These are phyloP conservation scores for Ogataea degrootiae DNA, from an alignment of 805 yeast species.

Conservation along the genomic window DNA sequence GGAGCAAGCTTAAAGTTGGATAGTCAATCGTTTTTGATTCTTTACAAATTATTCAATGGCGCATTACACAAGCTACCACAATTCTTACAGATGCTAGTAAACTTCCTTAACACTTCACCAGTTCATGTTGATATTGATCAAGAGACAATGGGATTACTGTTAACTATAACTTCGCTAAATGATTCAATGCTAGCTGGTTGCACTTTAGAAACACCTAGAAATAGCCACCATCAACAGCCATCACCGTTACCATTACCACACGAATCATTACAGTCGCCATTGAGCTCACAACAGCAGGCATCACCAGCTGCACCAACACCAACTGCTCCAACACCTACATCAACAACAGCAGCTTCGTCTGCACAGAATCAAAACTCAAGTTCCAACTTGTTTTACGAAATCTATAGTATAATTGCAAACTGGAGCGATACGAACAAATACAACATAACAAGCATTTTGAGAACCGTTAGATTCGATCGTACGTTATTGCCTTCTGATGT, in stretches of 20 bases:
- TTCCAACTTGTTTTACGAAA: conserved; percentile 12
- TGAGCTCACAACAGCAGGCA: not conserved
- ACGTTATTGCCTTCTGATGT: conserved; percentile 3
- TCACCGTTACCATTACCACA: no score
- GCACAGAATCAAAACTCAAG: conserved; percentile 1
- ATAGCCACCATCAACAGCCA: no score
- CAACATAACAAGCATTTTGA: conserved; percentile 4
- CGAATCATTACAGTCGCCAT: no score
- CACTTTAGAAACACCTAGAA: conserved; percentile 1
- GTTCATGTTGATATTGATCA: conserved; percentile 3
- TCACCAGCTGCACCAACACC: not conserved
- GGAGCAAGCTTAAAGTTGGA: not conserved
- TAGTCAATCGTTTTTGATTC: conserved; percentile 5
- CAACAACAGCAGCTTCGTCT: not conserved
- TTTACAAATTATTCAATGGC: conserved; percentile 17
- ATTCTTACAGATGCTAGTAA: conserved; percentile 13
- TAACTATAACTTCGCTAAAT: conserved; percentile 13
- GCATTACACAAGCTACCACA: conserved; percentile 12
- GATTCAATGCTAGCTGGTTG: conserved; percentile 16
- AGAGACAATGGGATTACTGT: conserved; percentile 3
- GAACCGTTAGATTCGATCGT: conserved; percentile 5
- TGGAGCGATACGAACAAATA: conserved; percentile 18
- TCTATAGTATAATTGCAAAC: conserved; percentile 8
- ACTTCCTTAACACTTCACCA: conserved; percentile 7
- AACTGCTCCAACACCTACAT: not conserved